A percentile compares a stretch with the other conserved stretches of the same genome.
Conservation (phyloP, 2,329 filamentous ascomycete species). For the Amylocarpus encephaloides region DNA sequence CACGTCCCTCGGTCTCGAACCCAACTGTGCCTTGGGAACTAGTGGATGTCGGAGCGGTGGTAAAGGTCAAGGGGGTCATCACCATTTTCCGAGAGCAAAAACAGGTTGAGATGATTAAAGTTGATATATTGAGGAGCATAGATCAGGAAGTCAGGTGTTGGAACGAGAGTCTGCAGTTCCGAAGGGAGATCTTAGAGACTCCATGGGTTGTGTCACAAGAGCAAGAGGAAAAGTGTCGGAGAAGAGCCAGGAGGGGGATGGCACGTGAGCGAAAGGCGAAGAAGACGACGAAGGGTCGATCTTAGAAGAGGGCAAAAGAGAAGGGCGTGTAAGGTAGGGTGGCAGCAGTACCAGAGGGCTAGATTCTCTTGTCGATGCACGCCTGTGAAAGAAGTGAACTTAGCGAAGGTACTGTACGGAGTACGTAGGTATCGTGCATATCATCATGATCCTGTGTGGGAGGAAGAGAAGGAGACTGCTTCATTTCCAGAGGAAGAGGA, state of each 20-base stretch:
- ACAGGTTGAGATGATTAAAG: constrained; percentile 48
- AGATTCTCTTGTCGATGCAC: no score
- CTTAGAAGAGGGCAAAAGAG: neutral
- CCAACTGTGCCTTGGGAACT: constrained; percentile 24
- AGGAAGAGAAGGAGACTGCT: neutral
- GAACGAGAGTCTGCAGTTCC: constrained; percentile 48
- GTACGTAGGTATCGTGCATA: no score
- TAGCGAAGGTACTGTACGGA: no score
- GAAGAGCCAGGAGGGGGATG: constrained; percentile 6
- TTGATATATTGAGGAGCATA: constrained; percentile 44
- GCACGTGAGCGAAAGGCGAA: constrained; percentile 1
- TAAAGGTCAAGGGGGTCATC: constrained; percentile 52
- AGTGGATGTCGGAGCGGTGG: constrained; percentile 46
- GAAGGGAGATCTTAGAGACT: constrained; percentile 41
- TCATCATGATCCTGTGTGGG: no score
- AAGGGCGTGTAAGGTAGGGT: no score
- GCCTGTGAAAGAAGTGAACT: no score
- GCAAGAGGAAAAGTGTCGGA: constrained; percentile 42
- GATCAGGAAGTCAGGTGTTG: constrained; percentile 53
- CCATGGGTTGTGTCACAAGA: constrained; percentile 49
- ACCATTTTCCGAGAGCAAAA: constrained; percentile 41
- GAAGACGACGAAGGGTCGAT: neutral
- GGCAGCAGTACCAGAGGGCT: no score
- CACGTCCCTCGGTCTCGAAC: constrained; percentile 54
- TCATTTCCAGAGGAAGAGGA: neutral